Conservation (phyloP, 306 rosid species). For the Alnus glutinosa region DNA sequence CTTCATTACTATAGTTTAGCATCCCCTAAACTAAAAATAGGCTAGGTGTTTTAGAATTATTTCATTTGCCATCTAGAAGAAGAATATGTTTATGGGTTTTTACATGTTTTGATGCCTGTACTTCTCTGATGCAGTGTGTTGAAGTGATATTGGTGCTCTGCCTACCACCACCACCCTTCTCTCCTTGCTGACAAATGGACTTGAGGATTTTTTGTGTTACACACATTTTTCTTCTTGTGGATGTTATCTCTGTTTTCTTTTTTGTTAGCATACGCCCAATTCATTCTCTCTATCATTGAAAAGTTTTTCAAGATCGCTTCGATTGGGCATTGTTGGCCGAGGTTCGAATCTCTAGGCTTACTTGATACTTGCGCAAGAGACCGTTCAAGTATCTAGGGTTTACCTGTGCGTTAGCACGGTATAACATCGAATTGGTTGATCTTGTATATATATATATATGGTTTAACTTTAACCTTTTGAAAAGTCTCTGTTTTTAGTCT, state of each 20-base stretch:
- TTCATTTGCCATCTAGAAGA: neutral
- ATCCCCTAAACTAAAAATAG: neutral
- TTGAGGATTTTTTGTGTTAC: neutral
- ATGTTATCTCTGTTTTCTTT: neutral
- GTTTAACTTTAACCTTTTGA: too few relatives aligned
- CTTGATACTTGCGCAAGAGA: too few relatives aligned
- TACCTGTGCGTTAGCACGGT: too few relatives aligned
- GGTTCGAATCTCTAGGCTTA: too few relatives aligned
- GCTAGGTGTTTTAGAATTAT: neutral
- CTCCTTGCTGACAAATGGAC: neutral
- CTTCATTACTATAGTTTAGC: neutral
- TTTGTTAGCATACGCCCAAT: too few relatives aligned
- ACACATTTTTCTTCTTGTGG: neutral
- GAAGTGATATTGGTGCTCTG: conserved; percentile 27
- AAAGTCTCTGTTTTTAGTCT: too few relatives aligned
- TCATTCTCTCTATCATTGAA: too few relatives aligned
- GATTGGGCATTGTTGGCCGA: too few relatives aligned
- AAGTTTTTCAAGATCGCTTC: too few relatives aligned
- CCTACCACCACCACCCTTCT: conserved; percentile 2
- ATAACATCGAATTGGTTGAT: too few relatives aligned
- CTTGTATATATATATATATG: too few relatives aligned
- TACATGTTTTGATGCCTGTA: neutral
- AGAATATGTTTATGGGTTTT: neutral
- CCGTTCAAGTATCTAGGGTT: too few relatives aligned
- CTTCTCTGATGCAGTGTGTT: conserved; percentile 28